Conservation (phyloP, 495 filamentous ascomycete genomes). For the Trichoderma reesei region DNA sequence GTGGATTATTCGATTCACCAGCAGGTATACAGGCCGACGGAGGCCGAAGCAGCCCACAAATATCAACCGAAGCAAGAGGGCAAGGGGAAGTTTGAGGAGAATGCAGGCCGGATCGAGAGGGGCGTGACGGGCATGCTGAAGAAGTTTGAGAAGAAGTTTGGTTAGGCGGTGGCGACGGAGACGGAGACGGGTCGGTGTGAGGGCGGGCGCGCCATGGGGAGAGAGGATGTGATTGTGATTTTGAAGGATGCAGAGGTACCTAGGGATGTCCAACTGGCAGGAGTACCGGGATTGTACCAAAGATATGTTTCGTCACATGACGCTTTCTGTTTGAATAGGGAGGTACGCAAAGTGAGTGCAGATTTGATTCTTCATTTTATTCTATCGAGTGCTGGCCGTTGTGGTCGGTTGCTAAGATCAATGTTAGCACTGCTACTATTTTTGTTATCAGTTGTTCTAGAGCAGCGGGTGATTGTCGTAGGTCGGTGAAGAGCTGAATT, state of each 20-base stretch:
- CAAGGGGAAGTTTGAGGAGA: slow-evolving; percentile 54
- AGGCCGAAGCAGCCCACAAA: slow-evolving; percentile 40
- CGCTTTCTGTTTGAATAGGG: too few species aligned
- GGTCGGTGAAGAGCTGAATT: too few species aligned
- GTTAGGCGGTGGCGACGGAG: slow-evolving; percentile 15
- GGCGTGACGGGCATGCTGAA: slow-evolving; percentile 74
- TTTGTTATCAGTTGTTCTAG: neutral
- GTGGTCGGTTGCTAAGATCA: neutral
- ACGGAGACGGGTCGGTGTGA: neutral
- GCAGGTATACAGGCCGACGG: slow-evolving; percentile 69
- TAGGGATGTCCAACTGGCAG: too few species aligned
- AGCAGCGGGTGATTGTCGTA: neutral
- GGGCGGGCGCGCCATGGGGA: neutral
- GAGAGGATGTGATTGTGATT: neutral
- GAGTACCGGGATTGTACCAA: too few species aligned
- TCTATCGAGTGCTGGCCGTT: neutral
- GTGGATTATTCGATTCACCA: slow-evolving; percentile 60
- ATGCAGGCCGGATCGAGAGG: slow-evolving; percentile 61
- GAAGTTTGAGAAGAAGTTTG: slow-evolving; percentile 82
- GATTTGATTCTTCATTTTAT: neutral
- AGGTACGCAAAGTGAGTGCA: too few species aligned
- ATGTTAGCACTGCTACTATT: neutral
- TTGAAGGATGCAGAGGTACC: too few species aligned
- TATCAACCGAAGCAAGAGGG: slow-evolving; percentile 44
- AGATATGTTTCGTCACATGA: too few species aligned